Evolutionary conservation across 2,329 filamentous ascomycete species (phyloP).

Genomic region (Ascocoryne sarcoides): DNA sequence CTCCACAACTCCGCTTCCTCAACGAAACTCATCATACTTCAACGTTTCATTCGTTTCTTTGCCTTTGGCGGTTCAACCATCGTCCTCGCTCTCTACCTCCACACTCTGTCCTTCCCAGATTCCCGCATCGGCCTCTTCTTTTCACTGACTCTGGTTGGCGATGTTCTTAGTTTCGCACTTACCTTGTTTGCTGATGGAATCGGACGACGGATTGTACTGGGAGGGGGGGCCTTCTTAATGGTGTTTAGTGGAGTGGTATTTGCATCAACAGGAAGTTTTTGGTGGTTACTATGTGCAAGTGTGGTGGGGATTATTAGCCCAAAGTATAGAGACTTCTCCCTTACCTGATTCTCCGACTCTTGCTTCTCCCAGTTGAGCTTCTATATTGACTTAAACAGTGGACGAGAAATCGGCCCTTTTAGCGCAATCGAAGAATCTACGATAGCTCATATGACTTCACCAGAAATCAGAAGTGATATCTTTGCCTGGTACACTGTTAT

Average conservation of each 20-base stretch:
- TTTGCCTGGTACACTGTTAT: conserved; percentile 54
- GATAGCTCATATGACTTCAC: conserved; percentile 44
- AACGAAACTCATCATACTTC: conserved; percentile 48
- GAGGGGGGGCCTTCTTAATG: conserved; percentile 47
- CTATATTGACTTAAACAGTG: conserved; percentile 41
- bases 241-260: conserved; percentile 46
- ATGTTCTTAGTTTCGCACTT: conserved; percentile 51
- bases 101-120: conserved; percentile 40
- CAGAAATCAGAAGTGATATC: conserved; percentile 41
- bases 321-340: no score
- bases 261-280: conserved; percentile 42
- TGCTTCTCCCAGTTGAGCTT: no score
- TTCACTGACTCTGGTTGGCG: conserved; percentile 53
- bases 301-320: conserved; percentile 54
- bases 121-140: conserved; percentile 52
- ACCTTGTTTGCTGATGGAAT: conserved; percentile 49
- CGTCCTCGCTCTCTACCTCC: conserved; percentile 48
- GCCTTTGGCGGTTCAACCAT: conserved; percentile 53
- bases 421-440: conserved; percentile 53
- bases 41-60: conserved; percentile 53
- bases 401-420: conserved; percentile 56
- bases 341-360: no score
- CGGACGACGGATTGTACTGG: conserved; percentile 44
- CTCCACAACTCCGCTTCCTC: conserved; percentile 36
- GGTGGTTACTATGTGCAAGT: conserved; percentile 47